phyloP scores from a whole-genome alignment of 192 early-diverging fungal genomes.

The Linnemannia schmuckeri region DNA sequence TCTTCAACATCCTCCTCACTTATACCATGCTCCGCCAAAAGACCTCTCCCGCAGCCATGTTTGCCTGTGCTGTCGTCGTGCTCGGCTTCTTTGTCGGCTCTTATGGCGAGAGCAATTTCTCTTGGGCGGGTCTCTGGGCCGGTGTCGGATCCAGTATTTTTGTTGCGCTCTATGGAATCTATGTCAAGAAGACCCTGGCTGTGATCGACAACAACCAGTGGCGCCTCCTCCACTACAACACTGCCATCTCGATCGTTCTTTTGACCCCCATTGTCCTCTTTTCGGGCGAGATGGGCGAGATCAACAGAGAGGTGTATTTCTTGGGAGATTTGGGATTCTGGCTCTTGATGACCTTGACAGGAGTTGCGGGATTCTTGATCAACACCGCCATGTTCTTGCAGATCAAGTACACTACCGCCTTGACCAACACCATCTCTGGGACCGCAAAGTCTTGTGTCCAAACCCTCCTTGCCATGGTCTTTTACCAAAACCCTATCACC shows the following conservation, averaged over 20 bases:
- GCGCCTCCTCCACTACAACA: conserved; percentile 78
- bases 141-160: conserved; percentile 75
- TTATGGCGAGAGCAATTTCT: conserved; percentile 77
- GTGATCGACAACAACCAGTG: conserved; percentile 78
- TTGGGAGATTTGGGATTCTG: conserved; percentile 66
- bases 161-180: conserved; percentile 78
- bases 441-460: conserved; percentile 79
- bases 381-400: conserved; percentile 80
- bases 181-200: conserved; percentile 74
- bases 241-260: conserved; percentile 70
- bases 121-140: conserved; percentile 71
- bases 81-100: conserved; percentile 74
- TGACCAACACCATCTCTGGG: conserved; percentile 78
- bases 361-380: conserved; percentile 73
- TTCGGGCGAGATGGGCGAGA: conserved; percentile 70
- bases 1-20: conserved; percentile 79
- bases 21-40: conserved; percentile 67
- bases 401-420: conserved; percentile 76
- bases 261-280: conserved; percentile 69
- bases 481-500: conserved; percentile 74
- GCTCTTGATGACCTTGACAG: conserved; percentile 73
- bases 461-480: conserved; percentile 71
- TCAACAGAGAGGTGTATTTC: conserved; percentile 61
- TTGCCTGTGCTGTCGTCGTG: conserved; percentile 71
- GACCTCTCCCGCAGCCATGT: conserved; percentile 65